A percentile compares a stretch with the other conserved stretches of the same genome.
Conservation (phyloP, 805 yeast species). For the Spathaspora sp. region DNA sequence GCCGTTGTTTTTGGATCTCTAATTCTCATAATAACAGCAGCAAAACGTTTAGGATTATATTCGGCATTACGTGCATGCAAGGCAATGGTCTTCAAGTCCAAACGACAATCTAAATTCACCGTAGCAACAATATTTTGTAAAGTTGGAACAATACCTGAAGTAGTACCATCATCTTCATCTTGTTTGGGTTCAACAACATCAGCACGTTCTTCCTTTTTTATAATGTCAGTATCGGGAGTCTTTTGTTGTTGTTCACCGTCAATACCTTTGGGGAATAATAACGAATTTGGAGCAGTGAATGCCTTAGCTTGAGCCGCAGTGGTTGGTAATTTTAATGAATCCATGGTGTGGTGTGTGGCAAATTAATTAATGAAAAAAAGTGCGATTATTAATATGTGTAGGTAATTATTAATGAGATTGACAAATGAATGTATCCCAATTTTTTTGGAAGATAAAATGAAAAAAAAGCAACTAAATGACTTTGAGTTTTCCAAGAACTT, state of each 20-base stretch:
- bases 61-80: conserved; percentile 98
- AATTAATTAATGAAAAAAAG: too few relatives aligned
- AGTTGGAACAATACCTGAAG: conserved; percentile 96
- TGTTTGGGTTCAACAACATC: conserved; percentile 36
- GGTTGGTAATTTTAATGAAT: conserved; percentile 69
- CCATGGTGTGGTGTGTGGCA: conserved; percentile 43
- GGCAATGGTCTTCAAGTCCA: conserved; percentile 95
- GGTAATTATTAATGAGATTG: conserved; percentile 21
- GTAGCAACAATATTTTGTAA: conserved; percentile 96
- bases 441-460: background rate
- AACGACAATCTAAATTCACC: conserved; percentile 91
- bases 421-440: conserved; percentile 43
- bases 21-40: conserved; percentile 98
- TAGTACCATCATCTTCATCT: conserved; percentile 62
- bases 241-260: conserved; percentile 17
- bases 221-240: conserved; percentile 3
- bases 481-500: background rate
- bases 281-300: conserved; percentile 63
- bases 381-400: background rate
- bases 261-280: conserved; percentile 57
- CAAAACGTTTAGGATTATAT: conserved; percentile 97
- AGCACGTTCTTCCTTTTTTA: conserved; percentile 10
- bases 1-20: conserved; percentile 99
- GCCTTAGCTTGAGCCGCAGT: conserved; percentile 75
- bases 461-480: background rate